Conservation (phyloP, 768 basidiomycete species). For the Crassisporium funariophilum region DNA sequence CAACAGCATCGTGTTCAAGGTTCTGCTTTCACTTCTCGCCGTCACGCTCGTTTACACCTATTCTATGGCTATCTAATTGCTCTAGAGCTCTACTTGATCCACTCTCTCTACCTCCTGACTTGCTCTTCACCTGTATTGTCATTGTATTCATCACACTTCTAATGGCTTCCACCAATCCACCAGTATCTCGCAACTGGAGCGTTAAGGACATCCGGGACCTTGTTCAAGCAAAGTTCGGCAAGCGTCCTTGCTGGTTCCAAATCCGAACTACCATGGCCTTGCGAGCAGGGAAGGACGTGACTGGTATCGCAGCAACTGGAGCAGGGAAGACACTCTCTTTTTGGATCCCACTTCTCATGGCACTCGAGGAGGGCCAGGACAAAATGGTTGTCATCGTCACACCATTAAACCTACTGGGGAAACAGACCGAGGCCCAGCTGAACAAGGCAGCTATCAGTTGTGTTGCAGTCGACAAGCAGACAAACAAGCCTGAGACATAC, state of each 20-base stretch:
- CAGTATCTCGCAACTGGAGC: too few relatives aligned
- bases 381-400: conserved; percentile 23
- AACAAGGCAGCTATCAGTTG: conserved; percentile 14
- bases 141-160: too few relatives aligned
- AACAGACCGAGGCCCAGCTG: conserved; percentile 16
- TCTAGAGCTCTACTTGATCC: too few relatives aligned
- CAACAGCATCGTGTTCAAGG: too few relatives aligned
- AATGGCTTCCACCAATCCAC: too few relatives aligned
- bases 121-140: too few relatives aligned
- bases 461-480: conserved; percentile 18
- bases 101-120: too few relatives aligned
- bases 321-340: conserved; percentile 24
- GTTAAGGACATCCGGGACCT: conserved; percentile 4
- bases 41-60: too few relatives aligned
- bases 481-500: conserved; percentile 13
- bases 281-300: conserved; percentile 17
- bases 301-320: conserved; percentile 19
- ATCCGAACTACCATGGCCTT: conserved; percentile 10
- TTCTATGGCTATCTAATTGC: too few relatives aligned
- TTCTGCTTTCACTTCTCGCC: too few relatives aligned
- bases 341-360: conserved; percentile 21
- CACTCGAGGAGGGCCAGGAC: conserved; percentile 15
- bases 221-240: conserved; percentile 13
- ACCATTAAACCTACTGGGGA: conserved; percentile 22
- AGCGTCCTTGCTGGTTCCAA: conserved; percentile 19